A percentile compares a stretch with the other conserved stretches of the same genome.
These are phyloP conservation scores for Wickerhamiella allomyrinae DNA, from an alignment of 805 yeast genomes.

Conservation along the genomic window DNA sequence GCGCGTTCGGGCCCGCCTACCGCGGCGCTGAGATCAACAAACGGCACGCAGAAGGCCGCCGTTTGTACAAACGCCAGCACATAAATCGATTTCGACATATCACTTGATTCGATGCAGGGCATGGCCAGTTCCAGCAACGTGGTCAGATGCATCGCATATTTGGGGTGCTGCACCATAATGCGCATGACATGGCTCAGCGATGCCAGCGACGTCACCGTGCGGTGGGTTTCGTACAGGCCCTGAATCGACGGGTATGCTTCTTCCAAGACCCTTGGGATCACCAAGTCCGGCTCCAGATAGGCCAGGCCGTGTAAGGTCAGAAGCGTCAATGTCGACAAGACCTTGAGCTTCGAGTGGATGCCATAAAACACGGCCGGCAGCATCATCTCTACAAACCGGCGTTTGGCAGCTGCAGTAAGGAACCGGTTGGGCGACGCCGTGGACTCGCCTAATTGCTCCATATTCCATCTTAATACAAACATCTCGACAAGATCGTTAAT, in stretches of 20 bases:
- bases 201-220: constrained; percentile 59
- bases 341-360: constrained; percentile 31
- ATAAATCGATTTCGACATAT: constrained; percentile 54
- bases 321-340: constrained; percentile 6
- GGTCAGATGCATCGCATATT: constrained; percentile 65
- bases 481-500: constrained; percentile 39
- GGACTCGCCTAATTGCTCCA: constrained; percentile 22
- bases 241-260: constrained; percentile 51
- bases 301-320: constrained; percentile 29
- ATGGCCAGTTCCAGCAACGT: constrained; percentile 54
- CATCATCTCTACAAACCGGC: constrained; percentile 37
- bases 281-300: constrained; percentile 38
- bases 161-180: constrained; percentile 46
- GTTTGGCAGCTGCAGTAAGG: constrained; percentile 22
- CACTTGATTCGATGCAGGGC: constrained; percentile 83
- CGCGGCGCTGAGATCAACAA: constrained; percentile 34
- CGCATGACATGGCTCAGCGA: constrained; percentile 52
- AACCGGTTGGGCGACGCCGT: constrained; percentile 17
- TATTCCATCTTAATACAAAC: constrained; percentile 25
- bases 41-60: constrained; percentile 57
- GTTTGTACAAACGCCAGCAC: constrained; percentile 58
- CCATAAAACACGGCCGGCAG: constrained; percentile 40
- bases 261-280: constrained; percentile 24
- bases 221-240: constrained; percentile 42
- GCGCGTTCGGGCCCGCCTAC: constrained; percentile 18